phyloP scores from a whole-genome alignment of 1,284 basidiomycete species.

The Baeospora myosura region DNA sequence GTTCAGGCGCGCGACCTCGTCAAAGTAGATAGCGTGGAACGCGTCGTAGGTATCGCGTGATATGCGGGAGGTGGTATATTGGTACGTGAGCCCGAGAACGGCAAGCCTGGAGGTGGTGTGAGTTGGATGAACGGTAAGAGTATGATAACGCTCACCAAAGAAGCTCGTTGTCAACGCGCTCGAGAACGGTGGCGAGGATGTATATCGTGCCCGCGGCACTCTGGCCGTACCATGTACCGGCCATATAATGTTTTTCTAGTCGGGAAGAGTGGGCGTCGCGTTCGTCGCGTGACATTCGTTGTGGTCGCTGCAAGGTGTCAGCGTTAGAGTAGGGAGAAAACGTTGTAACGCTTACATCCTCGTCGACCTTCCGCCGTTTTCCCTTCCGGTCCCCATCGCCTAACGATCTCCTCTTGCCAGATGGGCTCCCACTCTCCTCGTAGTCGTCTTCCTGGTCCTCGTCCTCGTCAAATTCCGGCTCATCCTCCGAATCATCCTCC shows the following conservation, averaged over 20 bases:
- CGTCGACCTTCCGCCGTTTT: slow-evolving; percentile 44
- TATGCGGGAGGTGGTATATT: slow-evolving; percentile 85
- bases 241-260: slow-evolving; percentile 77
- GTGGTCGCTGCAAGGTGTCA: slow-evolving; percentile 21
- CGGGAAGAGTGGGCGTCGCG: slow-evolving; percentile 54
- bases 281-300: slow-evolving; percentile 63
- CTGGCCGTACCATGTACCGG: slow-evolving; percentile 85
- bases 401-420: slow-evolving; percentile 52
- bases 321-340: slow-evolving; percentile 4
- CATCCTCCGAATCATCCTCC: not conserved
- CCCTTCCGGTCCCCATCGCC: slow-evolving; percentile 33
- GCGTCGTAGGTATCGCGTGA: slow-evolving; percentile 82
- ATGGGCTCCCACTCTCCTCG: slow-evolving; percentile 33
- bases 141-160: slow-evolving; percentile 60
- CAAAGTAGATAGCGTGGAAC: slow-evolving; percentile 71
- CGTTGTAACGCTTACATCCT: slow-evolving; percentile 30
- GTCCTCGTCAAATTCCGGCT: slow-evolving; percentile 57
- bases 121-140: not conserved
- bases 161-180: slow-evolving; percentile 88
- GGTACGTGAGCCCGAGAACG: slow-evolving; percentile 89
- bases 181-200: slow-evolving; percentile 81
- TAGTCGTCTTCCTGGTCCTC: slow-evolving; percentile 43
- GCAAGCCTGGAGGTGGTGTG: slow-evolving; percentile 59
- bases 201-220: slow-evolving; percentile 88
- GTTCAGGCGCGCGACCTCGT: slow-evolving; percentile 88